A percentile compares a stretch with the other conserved stretches of the same genome.
phyloP scores from a whole-genome alignment of 2,329 filamentous ascomycete genomes.

The Epichloe aotearoae region DNA sequence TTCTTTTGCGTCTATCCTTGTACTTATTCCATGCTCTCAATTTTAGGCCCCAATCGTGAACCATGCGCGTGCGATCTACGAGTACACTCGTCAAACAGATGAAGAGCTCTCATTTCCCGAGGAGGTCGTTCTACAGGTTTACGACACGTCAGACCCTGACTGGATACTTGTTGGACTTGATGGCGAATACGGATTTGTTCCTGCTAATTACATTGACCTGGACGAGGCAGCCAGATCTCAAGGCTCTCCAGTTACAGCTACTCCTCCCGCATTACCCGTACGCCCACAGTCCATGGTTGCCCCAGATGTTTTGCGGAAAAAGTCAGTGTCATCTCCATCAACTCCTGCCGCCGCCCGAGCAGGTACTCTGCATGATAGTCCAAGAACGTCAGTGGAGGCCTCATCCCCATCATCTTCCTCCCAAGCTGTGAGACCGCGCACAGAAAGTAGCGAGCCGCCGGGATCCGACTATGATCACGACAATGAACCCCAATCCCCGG shows the following conservation, averaged over 20 bases:
- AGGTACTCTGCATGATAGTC: conserved; percentile 37
- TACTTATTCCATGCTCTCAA: not conserved
- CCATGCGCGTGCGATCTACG: conserved; percentile 85
- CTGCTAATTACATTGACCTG: conserved; percentile 88
- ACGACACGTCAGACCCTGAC: conserved; percentile 82
- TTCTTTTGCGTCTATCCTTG: not conserved
- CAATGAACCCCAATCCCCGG: conserved; percentile 21
- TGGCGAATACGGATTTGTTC: conserved; percentile 84
- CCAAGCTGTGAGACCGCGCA: conserved; percentile 14
- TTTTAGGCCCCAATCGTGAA: conserved; percentile 49
- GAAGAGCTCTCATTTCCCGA: conserved; percentile 95
- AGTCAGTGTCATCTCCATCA: conserved; percentile 15
- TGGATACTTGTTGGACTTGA: conserved; percentile 87
- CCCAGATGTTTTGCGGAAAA: conserved; percentile 19
- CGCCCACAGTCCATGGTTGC: conserved; percentile 23
- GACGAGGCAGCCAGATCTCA: conserved; percentile 32
- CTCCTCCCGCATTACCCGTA: conserved; percentile 30
- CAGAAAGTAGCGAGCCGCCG: conserved; percentile 14
- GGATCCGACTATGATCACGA: conserved; percentile 20
- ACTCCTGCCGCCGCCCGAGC: conserved; percentile 43
- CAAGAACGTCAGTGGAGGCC: conserved; percentile 18
- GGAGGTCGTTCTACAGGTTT: conserved; percentile 70
- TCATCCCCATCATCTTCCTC: conserved; percentile 12
- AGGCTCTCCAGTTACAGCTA: conserved; percentile 20
- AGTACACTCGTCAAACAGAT: conserved; percentile 93